A percentile compares a stretch with the other conserved stretches of the same genome.
Conservation (phyloP, 2,329 filamentous ascomycete species). For the Penicillium sp. region DNA sequence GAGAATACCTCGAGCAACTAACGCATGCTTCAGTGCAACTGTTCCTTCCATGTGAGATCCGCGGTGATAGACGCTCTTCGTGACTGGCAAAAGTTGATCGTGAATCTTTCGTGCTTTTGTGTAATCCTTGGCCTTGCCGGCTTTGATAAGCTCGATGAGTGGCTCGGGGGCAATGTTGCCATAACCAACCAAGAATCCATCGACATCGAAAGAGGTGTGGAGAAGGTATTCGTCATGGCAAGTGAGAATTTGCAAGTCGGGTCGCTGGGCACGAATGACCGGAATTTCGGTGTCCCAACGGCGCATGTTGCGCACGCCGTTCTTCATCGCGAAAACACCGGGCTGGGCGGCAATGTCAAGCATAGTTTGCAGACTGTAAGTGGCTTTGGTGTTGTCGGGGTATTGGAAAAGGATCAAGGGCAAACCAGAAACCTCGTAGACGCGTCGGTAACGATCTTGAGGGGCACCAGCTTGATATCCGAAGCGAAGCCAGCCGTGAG, state of each 20-base stretch:
- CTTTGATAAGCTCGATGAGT: constrained; percentile 51
- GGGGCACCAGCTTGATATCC: constrained; percentile 55
- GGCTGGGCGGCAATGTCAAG: constrained; percentile 54
- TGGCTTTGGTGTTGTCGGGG: constrained; percentile 54
- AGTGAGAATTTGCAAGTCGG: constrained; percentile 41
- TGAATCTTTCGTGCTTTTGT: constrained; percentile 50
- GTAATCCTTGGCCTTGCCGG: constrained; percentile 53
- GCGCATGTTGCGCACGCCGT: constrained; percentile 57
- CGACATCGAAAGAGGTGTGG: constrained; percentile 14
- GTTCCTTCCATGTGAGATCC: constrained; percentile 58
- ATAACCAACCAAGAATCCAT: constrained; percentile 56
- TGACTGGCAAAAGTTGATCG: constrained; percentile 51
- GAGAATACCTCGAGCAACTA: constrained; percentile 52
- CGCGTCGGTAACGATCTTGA: constrained; percentile 52
- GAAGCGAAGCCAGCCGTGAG: constrained; percentile 56
- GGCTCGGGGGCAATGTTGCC: constrained; percentile 54
- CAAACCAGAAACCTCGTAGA: constrained; percentile 51
- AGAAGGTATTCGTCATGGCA: no score
- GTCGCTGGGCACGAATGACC: constrained; percentile 50
- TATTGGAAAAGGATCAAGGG: constrained; percentile 57
- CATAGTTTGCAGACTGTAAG: constrained; percentile 52
- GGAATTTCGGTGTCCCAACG: constrained; percentile 58
- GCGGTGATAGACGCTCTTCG: constrained; percentile 55
- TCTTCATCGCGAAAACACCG: constrained; percentile 58
- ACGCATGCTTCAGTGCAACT: constrained; percentile 52